phyloP scores from a whole-genome alignment of 2,329 filamentous ascomycete species.

The Neonectria punicea region DNA sequence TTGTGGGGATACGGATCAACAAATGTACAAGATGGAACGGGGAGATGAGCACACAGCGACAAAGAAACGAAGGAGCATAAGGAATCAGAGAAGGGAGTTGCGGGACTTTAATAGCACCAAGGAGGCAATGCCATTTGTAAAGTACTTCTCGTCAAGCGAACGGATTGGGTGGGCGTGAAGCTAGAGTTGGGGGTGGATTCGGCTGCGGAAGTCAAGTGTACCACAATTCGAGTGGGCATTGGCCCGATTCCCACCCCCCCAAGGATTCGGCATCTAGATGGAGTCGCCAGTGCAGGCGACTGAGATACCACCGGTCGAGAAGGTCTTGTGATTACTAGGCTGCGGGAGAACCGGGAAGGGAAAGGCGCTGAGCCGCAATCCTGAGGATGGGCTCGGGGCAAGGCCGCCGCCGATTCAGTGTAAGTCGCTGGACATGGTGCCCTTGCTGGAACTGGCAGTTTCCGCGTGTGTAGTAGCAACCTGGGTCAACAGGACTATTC shows the following conservation, averaged over 20 bases:
- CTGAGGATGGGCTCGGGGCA: not conserved
- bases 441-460: not conserved
- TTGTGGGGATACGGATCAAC: not conserved
- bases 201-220: conserved; percentile 41
- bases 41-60: conserved; percentile 15
- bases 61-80: conserved; percentile 18
- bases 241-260: conserved; percentile 35
- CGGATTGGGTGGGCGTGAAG: conserved; percentile 29
- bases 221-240: conserved; percentile 38
- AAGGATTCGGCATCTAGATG: conserved; percentile 32
- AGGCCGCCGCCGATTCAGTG: conserved; percentile 2
- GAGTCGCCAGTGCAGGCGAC: conserved; percentile 30
- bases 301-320: conserved; percentile 23
- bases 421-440: conserved; percentile 13
- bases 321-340: conserved; percentile 16
- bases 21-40: conserved; percentile 3
- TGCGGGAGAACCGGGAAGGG: conserved; percentile 27
- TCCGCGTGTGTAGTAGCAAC: not conserved
- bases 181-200: conserved; percentile 45
- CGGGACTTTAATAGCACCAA: conserved; percentile 40
- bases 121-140: conserved; percentile 30
- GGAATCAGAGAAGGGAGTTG: conserved; percentile 32
- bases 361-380: conserved; percentile 10
- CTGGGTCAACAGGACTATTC: not conserved
- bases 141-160: conserved; percentile 30